A percentile compares a stretch with the other conserved stretches of the same genome.
phyloP scores from a whole-genome alignment of 1,284 basidiomycete species.

The Taiwanofungus camphoratus region DNA sequence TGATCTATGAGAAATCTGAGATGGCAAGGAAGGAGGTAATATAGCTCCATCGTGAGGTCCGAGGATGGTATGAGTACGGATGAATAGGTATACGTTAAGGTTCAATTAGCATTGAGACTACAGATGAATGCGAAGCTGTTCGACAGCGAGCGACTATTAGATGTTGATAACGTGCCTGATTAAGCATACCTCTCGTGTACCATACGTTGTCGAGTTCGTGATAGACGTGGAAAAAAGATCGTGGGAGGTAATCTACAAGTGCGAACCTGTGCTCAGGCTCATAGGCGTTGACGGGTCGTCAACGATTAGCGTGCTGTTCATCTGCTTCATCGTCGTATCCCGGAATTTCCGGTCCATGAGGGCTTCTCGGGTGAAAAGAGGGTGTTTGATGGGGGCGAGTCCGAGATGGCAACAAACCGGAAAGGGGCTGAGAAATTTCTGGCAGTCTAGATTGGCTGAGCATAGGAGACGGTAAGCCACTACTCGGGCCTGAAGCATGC shows the following conservation, averaged over 20 bases:
- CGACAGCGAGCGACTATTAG: conserved; percentile 6
- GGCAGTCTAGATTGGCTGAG: background rate
- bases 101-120: conserved; percentile 1
- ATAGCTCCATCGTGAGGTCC: too few relatives aligned
- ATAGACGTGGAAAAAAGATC: conserved; percentile 21
- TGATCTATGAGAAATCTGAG: too few relatives aligned
- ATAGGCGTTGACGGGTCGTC: conserved; percentile 7
- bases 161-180: conserved; percentile 2
- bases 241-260: conserved; percentile 17
- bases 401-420: conserved; percentile 1
- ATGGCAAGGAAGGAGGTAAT: too few relatives aligned
- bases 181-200: background rate
- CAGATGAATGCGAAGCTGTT: background rate
- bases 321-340: conserved; percentile 13
- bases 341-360: background rate
- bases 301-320: conserved; percentile 14
- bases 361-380: conserved; percentile 9
- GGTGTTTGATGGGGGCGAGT: conserved; percentile 17
- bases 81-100: background rate
- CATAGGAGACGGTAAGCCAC: background rate
- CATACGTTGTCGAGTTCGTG: conserved; percentile 17
- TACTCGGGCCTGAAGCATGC: background rate
- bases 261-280: conserved; percentile 1
- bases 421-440: conserved; percentile 12
- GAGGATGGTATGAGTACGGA: too few relatives aligned